These are phyloP conservation scores for Ligustrum vulgare DNA, from an alignment of 257 asterid genomes.

Conservation along the genomic window DNA sequence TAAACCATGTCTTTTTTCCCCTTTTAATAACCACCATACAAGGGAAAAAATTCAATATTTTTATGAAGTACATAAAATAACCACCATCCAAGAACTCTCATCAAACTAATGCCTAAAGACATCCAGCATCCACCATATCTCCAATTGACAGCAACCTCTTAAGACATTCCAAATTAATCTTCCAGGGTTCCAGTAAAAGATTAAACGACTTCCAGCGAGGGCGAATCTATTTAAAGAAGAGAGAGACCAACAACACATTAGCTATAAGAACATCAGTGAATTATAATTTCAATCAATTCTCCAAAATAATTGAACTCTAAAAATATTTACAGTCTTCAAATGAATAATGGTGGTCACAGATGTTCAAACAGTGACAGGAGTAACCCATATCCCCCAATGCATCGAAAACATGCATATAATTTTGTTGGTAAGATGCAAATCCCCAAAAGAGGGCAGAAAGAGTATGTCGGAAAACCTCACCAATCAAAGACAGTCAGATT, in stretches of 20 bases:
- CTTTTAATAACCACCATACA: no score
- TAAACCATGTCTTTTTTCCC: no score
- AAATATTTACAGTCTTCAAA: not conserved
- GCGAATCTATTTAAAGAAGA: constrained; percentile 12
- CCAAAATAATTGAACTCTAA: not conserved
- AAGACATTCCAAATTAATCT: not conserved
- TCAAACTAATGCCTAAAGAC: not conserved
- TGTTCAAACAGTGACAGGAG: not conserved
- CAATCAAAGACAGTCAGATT: not conserved
- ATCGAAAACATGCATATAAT: not conserved
- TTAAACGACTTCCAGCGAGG: not conserved
- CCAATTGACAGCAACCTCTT: not conserved
- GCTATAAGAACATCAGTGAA: not conserved
- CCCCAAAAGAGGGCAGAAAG: not conserved
- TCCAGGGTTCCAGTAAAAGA: not conserved
- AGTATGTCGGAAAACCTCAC: not conserved
- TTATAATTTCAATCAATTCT: not conserved
- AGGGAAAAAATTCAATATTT: not conserved
- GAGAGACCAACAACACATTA: not conserved
- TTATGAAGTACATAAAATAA: constrained; percentile 8
- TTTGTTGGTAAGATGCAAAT: not conserved
- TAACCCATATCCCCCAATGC: not conserved
- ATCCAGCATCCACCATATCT: not conserved
- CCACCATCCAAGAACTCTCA: not conserved
- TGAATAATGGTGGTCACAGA: not conserved